Percentiles rank a stretch among this genome's conserved stretches.
phyloP scores from a whole-genome alignment of 768 basidiomycete genomes.

The Naganishia friedmannii region DNA sequence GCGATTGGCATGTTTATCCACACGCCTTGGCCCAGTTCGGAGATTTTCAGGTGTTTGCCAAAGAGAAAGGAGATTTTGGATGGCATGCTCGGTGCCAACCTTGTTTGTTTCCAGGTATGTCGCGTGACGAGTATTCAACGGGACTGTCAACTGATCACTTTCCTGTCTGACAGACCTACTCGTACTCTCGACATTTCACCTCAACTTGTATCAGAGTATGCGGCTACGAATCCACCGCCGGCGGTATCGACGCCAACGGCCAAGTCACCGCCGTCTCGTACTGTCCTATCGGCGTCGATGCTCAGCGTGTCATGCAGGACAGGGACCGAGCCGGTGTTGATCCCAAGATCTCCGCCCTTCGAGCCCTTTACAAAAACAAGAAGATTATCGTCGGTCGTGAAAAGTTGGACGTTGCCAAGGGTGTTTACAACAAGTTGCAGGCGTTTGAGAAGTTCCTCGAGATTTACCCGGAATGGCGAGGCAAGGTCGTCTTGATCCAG shows the following conservation, averaged over 20 bases:
- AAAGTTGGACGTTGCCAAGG: constrained; percentile 98
- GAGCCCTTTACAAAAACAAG: constrained; percentile 84
- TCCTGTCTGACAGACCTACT: constrained; percentile 66
- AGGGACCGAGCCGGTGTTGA: constrained; percentile 74
- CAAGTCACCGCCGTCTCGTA: constrained; percentile 77
- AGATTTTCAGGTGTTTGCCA: constrained; percentile 90
- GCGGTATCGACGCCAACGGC: constrained; percentile 78
- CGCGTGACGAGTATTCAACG: constrained; percentile 37
- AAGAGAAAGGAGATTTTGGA: constrained; percentile 89
- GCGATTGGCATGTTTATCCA: constrained; percentile 91
- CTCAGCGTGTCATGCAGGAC: constrained; percentile 79
- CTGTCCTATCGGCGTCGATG: constrained; percentile 94
- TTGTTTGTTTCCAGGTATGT: constrained; percentile 72
- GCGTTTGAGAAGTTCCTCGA: constrained; percentile 91
- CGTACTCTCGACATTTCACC: constrained; percentile 89
- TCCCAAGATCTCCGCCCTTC: constrained; percentile 83
- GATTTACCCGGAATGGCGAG: constrained; percentile 93
- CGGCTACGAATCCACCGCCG: constrained; percentile 77
- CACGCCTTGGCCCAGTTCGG: constrained; percentile 94
- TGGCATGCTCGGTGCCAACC: constrained; percentile 95
- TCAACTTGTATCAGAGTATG: constrained; percentile 94
- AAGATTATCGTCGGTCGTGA: constrained; percentile 98
- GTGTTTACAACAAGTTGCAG: constrained; percentile 93
- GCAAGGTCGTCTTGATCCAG: constrained; percentile 67
- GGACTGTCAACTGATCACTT: no score